phyloP scores from a whole-genome alignment of 2,329 filamentous ascomycete genomes.

The Sporothrix phasma region DNA sequence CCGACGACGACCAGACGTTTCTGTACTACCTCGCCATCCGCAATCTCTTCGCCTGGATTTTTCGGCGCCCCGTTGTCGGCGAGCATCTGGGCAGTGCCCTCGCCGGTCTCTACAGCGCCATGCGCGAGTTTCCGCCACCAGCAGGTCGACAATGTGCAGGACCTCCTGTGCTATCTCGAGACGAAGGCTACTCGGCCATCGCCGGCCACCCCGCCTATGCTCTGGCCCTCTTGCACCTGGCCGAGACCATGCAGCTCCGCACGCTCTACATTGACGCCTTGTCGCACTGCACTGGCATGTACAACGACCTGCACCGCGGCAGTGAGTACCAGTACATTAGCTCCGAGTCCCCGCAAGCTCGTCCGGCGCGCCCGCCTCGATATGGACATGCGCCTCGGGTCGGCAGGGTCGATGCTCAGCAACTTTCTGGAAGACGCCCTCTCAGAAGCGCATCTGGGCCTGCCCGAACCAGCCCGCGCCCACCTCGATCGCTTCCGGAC shows the following conservation, averaged over 20 bases:
- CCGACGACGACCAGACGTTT: constrained; percentile 45
- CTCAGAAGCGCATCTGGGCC: constrained; percentile 53
- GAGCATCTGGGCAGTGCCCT: constrained; percentile 54
- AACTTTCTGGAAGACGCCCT: constrained; percentile 64
- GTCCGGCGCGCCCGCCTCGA: constrained; percentile 53
- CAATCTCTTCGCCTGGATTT: constrained; percentile 66
- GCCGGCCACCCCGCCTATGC: constrained; percentile 57
- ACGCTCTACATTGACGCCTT: constrained; percentile 66
- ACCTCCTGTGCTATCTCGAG: constrained; percentile 57
- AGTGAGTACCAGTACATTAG: constrained; percentile 50
- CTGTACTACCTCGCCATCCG: constrained; percentile 58
- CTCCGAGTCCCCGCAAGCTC: constrained; percentile 49
- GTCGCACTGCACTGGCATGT: constrained; percentile 71
- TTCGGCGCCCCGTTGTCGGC: constrained; percentile 57
- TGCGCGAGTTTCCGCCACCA: constrained; percentile 51
- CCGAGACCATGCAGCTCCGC: constrained; percentile 53
- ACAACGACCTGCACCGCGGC: constrained; percentile 45
- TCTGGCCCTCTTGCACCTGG: constrained; percentile 55
- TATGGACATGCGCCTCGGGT: constrained; percentile 52
- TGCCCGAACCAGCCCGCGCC: constrained; percentile 48
- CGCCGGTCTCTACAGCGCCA: constrained; percentile 52
- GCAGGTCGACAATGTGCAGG: constrained; percentile 46
- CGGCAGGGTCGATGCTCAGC: constrained; percentile 48
- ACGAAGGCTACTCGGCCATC: constrained; percentile 60
- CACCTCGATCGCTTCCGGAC: constrained; percentile 65